Percentiles rank a stretch among this genome's conserved stretches.
phyloP scores from a whole-genome alignment of 78 protist species.

The Ministeria vibrans region DNA sequence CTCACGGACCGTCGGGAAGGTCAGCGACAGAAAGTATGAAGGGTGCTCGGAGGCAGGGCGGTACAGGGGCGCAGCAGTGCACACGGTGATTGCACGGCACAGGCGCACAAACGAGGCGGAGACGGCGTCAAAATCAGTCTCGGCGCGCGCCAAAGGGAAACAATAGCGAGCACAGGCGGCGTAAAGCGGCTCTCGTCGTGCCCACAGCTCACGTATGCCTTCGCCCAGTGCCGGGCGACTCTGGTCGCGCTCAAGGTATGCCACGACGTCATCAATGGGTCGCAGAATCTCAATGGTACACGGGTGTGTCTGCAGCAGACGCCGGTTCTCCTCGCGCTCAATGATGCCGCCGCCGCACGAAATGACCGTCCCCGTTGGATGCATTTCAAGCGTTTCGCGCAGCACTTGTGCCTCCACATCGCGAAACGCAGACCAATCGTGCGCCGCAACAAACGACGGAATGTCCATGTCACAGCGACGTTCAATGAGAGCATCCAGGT shows the following conservation, averaged over 20 bases:
- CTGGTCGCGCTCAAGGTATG: constrained; percentile 9
- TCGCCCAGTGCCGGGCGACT: background rate
- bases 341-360: constrained; percentile 62
- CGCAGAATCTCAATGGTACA: constrained; percentile 10
- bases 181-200: constrained; percentile 21
- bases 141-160: constrained; percentile 10
- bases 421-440: constrained; percentile 49
- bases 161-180: background rate
- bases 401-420: constrained; percentile 3
- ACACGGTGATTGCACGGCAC: background rate
- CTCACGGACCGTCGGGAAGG: background rate
- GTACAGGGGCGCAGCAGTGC: background rate
- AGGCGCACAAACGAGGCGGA: background rate
- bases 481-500: constrained; percentile 33
- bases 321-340: constrained; percentile 18
- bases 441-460: background rate
- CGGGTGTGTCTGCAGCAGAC: constrained; percentile 3
- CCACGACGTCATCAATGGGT: constrained; percentile 24
- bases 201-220: background rate
- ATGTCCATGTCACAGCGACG: background rate
- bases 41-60: background rate
- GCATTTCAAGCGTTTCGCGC: background rate
- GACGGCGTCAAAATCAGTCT: background rate
- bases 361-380: constrained; percentile 9
- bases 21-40: constrained; percentile 34